Evolutionary conservation across 306 rosid species (phyloP), one percentile per base, ranked within the genome.

Genomic region (Lathyrus sativus): DNA sequence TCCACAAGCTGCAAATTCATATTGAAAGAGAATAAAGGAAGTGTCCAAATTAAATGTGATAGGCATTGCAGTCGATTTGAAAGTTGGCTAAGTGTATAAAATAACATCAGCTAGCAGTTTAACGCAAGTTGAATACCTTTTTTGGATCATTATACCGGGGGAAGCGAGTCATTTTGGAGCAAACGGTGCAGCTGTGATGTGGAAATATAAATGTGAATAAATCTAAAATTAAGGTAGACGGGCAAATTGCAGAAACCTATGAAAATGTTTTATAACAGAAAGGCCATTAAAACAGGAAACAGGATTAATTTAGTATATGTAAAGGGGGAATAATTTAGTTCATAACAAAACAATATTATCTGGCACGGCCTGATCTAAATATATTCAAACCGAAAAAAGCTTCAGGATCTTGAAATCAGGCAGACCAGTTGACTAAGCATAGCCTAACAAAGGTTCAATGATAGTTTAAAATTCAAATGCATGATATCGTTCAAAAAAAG

Each of bases 81-180:
- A 26, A 39, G 39, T 66, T 71, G 49, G 7, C 61, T 55, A 53
- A 65, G 26, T 38, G 35, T 48, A 35, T 35, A 64, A 53, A 64
- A 2, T 42, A 56, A 31, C 45, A 44, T 50, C 11, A 53, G 50
- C 55, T n/a, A 53, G 50, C 49, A 53, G 28, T 59, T 31, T 41
- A 64, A 43, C 33, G 59, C 39, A 64, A 67, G 61, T 49, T 54
- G 26, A 58, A 48, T 80, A 92, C 98, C 98, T 92, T 92, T 4
- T 68, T 33, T 73, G 96, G 93, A 81, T 92, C 91, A 81, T 82
- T 88, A 88, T 86, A 92, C 72, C 96, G 93, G 35, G 98, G 91
- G 62, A 92, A 92, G 62, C 98, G 93, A 60, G 96, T 90, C 54
- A 22, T 61, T 37, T 33, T 72, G 58, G 74, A 38, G 79, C 98